Base-by-base conservation (phyloP, 2,329 filamentous ascomycete genomes). In the Ceratocystis albifundus region DNA sequence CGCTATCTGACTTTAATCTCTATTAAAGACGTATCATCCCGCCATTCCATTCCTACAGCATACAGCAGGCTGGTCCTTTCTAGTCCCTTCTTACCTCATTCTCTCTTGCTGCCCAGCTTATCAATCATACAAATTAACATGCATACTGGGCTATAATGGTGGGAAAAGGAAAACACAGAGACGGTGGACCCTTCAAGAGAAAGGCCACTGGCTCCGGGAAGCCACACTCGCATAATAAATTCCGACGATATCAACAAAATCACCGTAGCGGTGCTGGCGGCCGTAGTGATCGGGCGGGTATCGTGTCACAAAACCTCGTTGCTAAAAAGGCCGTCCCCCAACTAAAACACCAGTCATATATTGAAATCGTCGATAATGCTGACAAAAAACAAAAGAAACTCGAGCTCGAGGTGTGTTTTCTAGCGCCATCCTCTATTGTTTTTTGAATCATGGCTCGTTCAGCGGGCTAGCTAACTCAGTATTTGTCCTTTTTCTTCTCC, bases 361-460 rank as follows among this genome's bases (percentile, higher is more conserved):
- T 84, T 71, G 84, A 87, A 73, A 79, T 85, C 69, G 80, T 85
- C 68, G 81, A 86, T 71, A 87, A 87, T 71, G 79, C 79, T 67
- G 81, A 86, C 69, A 84, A 81, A 72, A 86, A 84, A 73, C 55
- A 68, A 17, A 83, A 83, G 72, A 86, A 84, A 71, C 78, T 87
- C 63, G 83, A 87, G 71, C 80, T 81, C 69, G 70, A 84, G 82
- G 84, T 86, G 80, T 53, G 64, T 64, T 45, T 32, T 25, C 8
- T 5, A 61, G 2, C 15, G 20, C 41, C 20, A 22, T 46, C n/a
- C 20, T 46, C 12, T 17, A 6, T 25, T n/a, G n/a, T 17, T 46
- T 12, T 25, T 41, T 44, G 22, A 45, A 17, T 46, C 22, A 10
- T 20, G 8, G 30, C 22, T 25, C 32, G 17, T 6, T 28, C n/a